Percentiles rank a stretch among this genome's conserved stretches.
These are phyloP conservation scores for Colletotrichum falcatum DNA, from an alignment of 2,329 filamentous ascomycete species.

Conservation along the genomic window DNA sequence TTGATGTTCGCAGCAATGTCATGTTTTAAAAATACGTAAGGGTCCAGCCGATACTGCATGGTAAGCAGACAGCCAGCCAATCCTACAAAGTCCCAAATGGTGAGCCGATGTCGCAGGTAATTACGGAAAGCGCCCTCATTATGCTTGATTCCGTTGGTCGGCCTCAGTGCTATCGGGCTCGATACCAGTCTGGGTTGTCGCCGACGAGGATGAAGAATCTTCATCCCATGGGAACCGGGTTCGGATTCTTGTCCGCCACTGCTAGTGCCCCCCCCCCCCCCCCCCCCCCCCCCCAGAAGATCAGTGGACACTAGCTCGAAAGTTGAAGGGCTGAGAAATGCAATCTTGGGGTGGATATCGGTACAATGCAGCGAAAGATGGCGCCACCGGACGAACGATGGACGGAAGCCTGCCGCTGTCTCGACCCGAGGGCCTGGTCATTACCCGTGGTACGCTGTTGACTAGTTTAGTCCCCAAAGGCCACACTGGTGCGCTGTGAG, in stretches of 20 bases:
- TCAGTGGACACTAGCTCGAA: not conserved
- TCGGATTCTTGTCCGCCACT: not conserved
- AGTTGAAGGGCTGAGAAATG: not conserved
- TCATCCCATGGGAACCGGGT: not conserved
- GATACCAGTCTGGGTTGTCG: not conserved
- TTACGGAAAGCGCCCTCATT: not conserved
- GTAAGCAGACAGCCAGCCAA: not conserved
- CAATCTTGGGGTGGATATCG: too few species aligned
- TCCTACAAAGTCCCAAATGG: not conserved
- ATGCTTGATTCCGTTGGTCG: not conserved
- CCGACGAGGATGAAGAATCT: not conserved
- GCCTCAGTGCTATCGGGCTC: not conserved
- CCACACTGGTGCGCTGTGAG: too few species aligned
- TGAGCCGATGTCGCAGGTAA: constrained; percentile 23
- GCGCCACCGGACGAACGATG: too few species aligned
- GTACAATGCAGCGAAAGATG: too few species aligned
- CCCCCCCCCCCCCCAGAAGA: too few species aligned
- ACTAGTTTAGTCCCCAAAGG: too few species aligned
- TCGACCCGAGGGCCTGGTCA: too few species aligned
- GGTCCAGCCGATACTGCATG: not conserved
- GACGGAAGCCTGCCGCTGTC: too few species aligned
- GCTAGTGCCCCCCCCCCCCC: too few species aligned
- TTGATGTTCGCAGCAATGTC: too few species aligned
- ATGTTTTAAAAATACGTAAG: too few species aligned
- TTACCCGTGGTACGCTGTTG: too few species aligned